Evolutionary conservation across 2,329 filamentous ascomycete species (phyloP).

Genomic region (Verticillium zaregamsianum): DNA sequence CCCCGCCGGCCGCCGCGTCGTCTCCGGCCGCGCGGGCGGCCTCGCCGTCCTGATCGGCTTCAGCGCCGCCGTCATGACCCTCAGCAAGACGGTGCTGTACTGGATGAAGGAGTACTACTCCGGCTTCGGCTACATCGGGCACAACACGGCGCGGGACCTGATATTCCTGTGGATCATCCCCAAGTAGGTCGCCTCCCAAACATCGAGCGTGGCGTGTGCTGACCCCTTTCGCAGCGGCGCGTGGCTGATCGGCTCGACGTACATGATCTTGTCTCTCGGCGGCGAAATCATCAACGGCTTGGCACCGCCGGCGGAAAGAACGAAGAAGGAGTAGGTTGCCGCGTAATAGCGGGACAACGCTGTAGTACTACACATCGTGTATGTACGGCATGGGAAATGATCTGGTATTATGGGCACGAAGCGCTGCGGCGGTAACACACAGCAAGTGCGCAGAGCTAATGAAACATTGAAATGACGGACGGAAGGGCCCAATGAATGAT

Average conservation of each 20-base stretch:
- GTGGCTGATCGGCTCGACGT: conserved; percentile 50
- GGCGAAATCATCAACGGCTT: conserved; percentile 44
- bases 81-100: conserved; percentile 59
- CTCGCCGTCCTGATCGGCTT: conserved; percentile 45
- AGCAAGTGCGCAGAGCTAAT: no score
- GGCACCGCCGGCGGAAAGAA: conserved; percentile 27
- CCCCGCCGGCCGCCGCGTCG: conserved; percentile 20
- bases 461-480: no score
- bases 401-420: no score
- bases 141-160: conserved; percentile 42
- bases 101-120: conserved; percentile 56
- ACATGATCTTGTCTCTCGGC: conserved; percentile 47
- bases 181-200: conserved; percentile 38
- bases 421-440: no score
- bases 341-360: no score
- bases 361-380: background rate
- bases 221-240: conserved; percentile 35
- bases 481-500: no score
- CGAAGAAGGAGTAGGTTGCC: conserved; percentile 34
- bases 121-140: conserved; percentile 52
- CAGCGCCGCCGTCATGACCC: conserved; percentile 53
- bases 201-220: background rate
- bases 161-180: conserved; percentile 54
- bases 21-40: conserved; percentile 40
- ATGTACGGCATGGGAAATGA: background rate